A percentile compares a stretch with the other conserved stretches of the same genome.
Conservation (phyloP, 2,329 filamentous ascomycete species). For the Aureobasidium mangrovei region DNA sequence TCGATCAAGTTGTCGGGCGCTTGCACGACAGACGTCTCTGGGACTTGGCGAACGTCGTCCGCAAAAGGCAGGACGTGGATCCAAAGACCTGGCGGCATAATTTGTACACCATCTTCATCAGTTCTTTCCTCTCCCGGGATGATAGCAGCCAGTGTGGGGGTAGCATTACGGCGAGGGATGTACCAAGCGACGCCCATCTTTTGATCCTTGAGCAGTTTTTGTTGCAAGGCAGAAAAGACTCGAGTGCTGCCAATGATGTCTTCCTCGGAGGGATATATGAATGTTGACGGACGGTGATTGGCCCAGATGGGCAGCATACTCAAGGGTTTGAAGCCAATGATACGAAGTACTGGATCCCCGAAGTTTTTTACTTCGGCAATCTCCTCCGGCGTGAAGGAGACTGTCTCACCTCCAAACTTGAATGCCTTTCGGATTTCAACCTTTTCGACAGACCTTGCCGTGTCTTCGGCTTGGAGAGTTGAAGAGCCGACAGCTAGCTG, state of each 20-base stretch:
- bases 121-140: conserved; percentile 62
- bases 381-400: conserved; percentile 80
- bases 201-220: conserved; percentile 69
- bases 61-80: conserved; percentile 79
- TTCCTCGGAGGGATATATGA: conserved; percentile 89
- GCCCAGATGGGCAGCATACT: conserved; percentile 72
- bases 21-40: conserved; percentile 48
- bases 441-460: conserved; percentile 66
- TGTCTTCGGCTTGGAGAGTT: conserved; percentile 68
- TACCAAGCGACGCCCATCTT: conserved; percentile 89
- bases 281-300: conserved; percentile 74
- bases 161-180: conserved; percentile 69
- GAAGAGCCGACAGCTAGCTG: conserved; percentile 72
- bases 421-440: conserved; percentile 82
- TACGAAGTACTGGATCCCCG: conserved; percentile 70
- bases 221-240: conserved; percentile 83
- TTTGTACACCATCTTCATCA: conserved; percentile 57
- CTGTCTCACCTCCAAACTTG: conserved; percentile 87
- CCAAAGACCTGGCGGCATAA: conserved; percentile 78
- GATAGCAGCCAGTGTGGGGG: conserved; percentile 71
- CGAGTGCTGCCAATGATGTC: conserved; percentile 84
- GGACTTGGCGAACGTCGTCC: conserved; percentile 74
- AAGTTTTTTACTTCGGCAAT: conserved; percentile 69
- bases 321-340: conserved; percentile 88
- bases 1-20: conserved; percentile 66